Percentiles rank a stretch among this genome's conserved stretches.
Conservation (phyloP, 83 land plant species). For the Diphasiastrum complanatum region DNA sequence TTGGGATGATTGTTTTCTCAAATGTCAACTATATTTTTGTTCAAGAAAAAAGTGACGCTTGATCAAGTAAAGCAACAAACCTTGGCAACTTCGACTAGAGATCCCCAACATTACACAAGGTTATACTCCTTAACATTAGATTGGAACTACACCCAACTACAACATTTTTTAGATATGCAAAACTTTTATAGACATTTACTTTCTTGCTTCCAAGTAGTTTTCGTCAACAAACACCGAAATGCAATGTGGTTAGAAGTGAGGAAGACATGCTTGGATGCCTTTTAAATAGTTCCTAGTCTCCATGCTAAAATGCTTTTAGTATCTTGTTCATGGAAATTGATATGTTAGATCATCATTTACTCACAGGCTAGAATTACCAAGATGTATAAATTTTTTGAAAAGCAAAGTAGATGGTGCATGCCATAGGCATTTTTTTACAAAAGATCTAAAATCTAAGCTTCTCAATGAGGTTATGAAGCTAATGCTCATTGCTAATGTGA, state of each 20-base stretch:
- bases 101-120: slow-evolving; percentile 67
- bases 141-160: slow-evolving; percentile 69
- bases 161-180: slow-evolving; percentile 41
- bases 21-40: too few species aligned
- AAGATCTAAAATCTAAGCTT: slow-evolving; percentile 61
- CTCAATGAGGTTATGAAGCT: slow-evolving; percentile 46
- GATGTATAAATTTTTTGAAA: too few species aligned
- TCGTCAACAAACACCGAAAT: too few species aligned
- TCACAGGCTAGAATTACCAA: too few species aligned
- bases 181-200: too few species aligned
- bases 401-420: slow-evolving; percentile 6
- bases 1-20: too few species aligned
- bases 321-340: too few species aligned
- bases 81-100: slow-evolving; percentile 52
- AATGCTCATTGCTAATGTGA: slow-evolving; percentile 72
- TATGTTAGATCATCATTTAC: too few species aligned
- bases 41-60: too few species aligned
- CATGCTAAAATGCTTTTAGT: slow-evolving; percentile 58
- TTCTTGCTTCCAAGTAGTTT: too few species aligned
- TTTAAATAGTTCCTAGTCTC: slow-evolving; percentile 46
- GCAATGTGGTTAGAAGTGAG: too few species aligned
- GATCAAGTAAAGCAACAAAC: too few species aligned
- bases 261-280: slow-evolving; percentile 44
- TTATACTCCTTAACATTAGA: slow-evolving; percentile 58
- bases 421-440: slow-evolving; percentile 77